Evolutionary conservation across 2,329 filamentous ascomycete genomes (phyloP).

Genomic region (Xylariomycetidae sp.): DNA sequence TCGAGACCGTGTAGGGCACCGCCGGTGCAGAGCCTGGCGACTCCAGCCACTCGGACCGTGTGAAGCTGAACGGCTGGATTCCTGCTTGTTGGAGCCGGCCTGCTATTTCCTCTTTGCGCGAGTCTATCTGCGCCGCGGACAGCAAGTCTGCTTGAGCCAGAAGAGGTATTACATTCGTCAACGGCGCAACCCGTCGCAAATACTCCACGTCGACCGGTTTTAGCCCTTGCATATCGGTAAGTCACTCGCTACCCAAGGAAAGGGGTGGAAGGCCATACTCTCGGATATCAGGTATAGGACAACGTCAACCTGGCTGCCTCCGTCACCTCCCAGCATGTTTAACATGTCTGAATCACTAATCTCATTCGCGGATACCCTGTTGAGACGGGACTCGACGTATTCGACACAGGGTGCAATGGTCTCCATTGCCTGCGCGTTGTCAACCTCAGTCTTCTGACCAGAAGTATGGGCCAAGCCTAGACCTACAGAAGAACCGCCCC

Average conservation of each 20-base stretch:
- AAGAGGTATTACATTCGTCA: slow-evolving; percentile 82
- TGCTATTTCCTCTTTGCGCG: slow-evolving; percentile 54
- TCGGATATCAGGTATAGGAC: slow-evolving; percentile 76
- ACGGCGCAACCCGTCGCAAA: slow-evolving; percentile 60
- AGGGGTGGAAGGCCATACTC: slow-evolving; percentile 43
- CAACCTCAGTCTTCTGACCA: slow-evolving; percentile 5
- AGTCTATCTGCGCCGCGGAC: slow-evolving; percentile 47
- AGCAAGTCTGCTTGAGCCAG: slow-evolving; percentile 72
- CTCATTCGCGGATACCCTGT: slow-evolving; percentile 56
- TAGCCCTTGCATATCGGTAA: slow-evolving; percentile 38
- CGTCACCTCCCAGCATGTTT: slow-evolving; percentile 71
- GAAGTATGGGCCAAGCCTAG: neutral
- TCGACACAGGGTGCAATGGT: slow-evolving; percentile 55
- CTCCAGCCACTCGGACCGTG: slow-evolving; percentile 28
- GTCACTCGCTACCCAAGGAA: neutral
- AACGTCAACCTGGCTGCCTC: slow-evolving; percentile 77
- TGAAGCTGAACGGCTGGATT: slow-evolving; percentile 64
- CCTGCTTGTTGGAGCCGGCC: slow-evolving; percentile 49
- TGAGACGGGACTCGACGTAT: slow-evolving; percentile 68
- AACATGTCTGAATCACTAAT: slow-evolving; percentile 69
- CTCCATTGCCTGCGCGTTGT: slow-evolving; percentile 35
- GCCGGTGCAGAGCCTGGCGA: slow-evolving; percentile 21
- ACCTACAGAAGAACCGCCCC: slow-evolving; percentile 46
- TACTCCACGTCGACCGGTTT: slow-evolving; percentile 63
- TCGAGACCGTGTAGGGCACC: slow-evolving; percentile 71